phyloP scores from a whole-genome alignment of 129 eudicot genomes.

The Tagetes patula region DNA sequence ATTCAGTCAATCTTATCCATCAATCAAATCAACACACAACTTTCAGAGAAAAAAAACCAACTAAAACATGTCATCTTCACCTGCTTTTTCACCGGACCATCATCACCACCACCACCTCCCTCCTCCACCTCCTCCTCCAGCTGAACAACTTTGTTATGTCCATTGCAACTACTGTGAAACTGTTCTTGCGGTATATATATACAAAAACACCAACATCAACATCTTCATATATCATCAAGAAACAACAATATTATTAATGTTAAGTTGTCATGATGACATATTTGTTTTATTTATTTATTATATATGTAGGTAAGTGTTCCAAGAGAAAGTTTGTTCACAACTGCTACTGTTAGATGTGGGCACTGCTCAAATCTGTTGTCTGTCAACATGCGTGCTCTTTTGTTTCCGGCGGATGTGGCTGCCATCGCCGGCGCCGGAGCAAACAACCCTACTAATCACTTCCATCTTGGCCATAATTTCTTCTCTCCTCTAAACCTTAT shows the following conservation, averaged over 20 bases:
- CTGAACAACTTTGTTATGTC: conserved; percentile 93
- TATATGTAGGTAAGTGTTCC: conserved; percentile 89
- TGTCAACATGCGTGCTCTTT: conserved; percentile 71
- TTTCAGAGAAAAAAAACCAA: conserved; percentile 20
- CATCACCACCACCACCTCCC: conserved; percentile 63
- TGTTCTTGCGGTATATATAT: conserved; percentile 64
- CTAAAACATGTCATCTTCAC: conserved; percentile 80
- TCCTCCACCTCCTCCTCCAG: conserved; percentile 58
- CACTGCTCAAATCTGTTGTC: conserved; percentile 87
- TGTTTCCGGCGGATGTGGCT: conserved; percentile 48
- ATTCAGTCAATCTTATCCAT: conserved; percentile 69
- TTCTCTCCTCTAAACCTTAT: conserved; percentile 74
- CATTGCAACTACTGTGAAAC: conserved; percentile 81
- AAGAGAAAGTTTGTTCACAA: conserved; percentile 75
- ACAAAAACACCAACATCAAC: conserved; percentile 1
- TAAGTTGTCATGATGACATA: too few species aligned
- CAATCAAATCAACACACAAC: conserved; percentile 54
- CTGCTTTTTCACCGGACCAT: conserved; percentile 73
- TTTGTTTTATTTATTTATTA: too few species aligned
- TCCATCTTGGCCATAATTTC: conserved; percentile 69
- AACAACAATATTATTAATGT: too few species aligned
- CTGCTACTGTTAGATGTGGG: conserved; percentile 93
- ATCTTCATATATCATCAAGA: neutral
- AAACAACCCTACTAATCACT: conserved; percentile 52
- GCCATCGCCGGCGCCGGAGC: neutral